Evolutionary conservation across 2,329 filamentous ascomycete species (phyloP).

Genomic region (Colletotrichum nymphaeae): DNA sequence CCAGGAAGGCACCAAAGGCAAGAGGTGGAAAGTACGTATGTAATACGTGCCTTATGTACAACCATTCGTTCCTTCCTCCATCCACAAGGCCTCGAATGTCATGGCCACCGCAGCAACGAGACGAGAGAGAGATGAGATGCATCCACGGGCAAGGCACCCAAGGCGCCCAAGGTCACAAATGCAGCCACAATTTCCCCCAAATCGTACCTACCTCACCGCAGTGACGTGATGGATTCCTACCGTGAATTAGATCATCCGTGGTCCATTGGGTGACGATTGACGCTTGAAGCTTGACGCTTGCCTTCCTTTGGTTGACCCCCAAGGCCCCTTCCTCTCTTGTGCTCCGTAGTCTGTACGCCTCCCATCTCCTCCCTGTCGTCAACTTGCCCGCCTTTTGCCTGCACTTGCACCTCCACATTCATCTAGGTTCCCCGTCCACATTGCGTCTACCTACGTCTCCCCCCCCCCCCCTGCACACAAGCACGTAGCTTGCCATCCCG

Average conservation of each 20-base stretch:
- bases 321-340: background rate
- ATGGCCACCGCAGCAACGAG: background rate
- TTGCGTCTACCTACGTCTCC: background rate
- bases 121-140: background rate
- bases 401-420: background rate
- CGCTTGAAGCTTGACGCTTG: conserved; percentile 4
- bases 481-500: conserved; percentile 1
- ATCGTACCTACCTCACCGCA: background rate
- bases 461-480: background rate
- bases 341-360: background rate
- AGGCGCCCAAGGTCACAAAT: background rate
- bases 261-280: conserved; percentile 5
- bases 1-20: background rate
- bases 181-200: conserved; percentile 35
- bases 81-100: background rate
- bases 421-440: background rate
- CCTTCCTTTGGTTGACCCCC: background rate
- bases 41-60: background rate
- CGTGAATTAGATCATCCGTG: conserved; percentile 19
- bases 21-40: background rate
- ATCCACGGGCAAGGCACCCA: background rate
- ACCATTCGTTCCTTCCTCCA: background rate
- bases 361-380: conserved; percentile 25
- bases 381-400: conserved; percentile 12
- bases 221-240: conserved; percentile 39